These are phyloP conservation scores for Yamadazyma sp. DNA, from an alignment of 805 yeast species.

Conservation along the genomic window DNA sequence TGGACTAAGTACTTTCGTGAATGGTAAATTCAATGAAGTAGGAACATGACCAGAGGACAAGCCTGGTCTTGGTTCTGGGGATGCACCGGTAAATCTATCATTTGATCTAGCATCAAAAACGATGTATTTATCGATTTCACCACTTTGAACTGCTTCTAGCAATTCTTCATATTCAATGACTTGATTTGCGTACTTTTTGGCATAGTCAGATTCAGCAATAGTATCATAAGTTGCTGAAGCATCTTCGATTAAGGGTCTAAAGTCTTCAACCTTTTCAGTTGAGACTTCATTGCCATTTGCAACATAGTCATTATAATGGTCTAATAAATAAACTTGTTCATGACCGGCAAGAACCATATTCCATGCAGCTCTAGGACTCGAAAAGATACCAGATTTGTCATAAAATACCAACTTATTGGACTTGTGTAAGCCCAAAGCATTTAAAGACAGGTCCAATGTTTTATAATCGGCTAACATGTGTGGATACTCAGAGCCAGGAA, in stretches of 20 bases:
- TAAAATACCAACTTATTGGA: constrained; percentile 71
- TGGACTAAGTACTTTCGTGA: constrained; percentile 52
- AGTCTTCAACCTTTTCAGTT: constrained; percentile 8
- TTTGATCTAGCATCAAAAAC: constrained; percentile 80
- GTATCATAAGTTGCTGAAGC: neutral
- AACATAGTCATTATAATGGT: constrained; percentile 61
- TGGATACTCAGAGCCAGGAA: constrained; percentile 63
- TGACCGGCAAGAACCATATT: constrained; percentile 81
- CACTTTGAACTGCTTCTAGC: constrained; percentile 50
- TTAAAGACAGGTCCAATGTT: constrained; percentile 52
- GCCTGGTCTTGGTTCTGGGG: constrained; percentile 88
- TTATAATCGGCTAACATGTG: constrained; percentile 80
- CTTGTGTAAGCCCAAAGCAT: constrained; percentile 52
- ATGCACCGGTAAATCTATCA: constrained; percentile 73
- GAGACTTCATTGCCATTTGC: constrained; percentile 23
- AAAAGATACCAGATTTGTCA: constrained; percentile 80
- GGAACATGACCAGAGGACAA: constrained; percentile 88
- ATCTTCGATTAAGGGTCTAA: neutral
- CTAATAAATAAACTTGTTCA: constrained; percentile 60
- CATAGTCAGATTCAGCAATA: constrained; percentile 25
- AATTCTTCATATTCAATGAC: constrained; percentile 70
- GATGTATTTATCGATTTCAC: constrained; percentile 43
- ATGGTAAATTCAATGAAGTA: constrained; percentile 76
- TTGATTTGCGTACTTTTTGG: constrained; percentile 35
- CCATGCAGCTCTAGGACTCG: constrained; percentile 93